Conservation (phyloP, 2,329 filamentous ascomycete genomes). For the Trichophyton simii region DNA sequence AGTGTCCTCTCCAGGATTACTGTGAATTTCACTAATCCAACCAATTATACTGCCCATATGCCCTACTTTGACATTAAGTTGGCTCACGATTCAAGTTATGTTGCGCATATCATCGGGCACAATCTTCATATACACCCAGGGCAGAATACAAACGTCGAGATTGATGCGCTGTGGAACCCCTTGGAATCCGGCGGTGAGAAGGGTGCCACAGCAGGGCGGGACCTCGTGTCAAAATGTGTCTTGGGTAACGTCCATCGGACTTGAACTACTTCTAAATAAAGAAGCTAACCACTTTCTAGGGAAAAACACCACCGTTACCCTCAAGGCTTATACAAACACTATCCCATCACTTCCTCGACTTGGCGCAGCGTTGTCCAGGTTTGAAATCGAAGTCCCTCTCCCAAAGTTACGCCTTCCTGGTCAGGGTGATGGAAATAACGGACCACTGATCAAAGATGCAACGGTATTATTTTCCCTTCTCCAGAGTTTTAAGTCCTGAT, state of each 20-base stretch:
- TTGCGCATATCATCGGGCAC: constrained; percentile 61
- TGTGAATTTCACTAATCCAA: constrained; percentile 83
- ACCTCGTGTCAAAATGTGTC: constrained; percentile 72
- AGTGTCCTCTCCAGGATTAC: constrained; percentile 58
- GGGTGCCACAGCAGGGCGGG: constrained; percentile 51
- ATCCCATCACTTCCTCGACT: constrained; percentile 63
- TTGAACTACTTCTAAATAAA: background rate
- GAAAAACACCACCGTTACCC: constrained; percentile 65
- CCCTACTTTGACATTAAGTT: constrained; percentile 70
- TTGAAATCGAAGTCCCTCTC: constrained; percentile 59
- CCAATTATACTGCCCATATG: constrained; percentile 68
- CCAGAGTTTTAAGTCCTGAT: constrained; percentile 7
- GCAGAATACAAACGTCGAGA: constrained; percentile 55
- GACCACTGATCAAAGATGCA: constrained; percentile 64
- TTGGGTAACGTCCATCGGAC: constrained; percentile 44
- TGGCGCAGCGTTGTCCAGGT: constrained; percentile 57
- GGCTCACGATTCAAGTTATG: constrained; percentile 55
- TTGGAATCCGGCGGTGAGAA: constrained; percentile 46
- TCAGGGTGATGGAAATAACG: constrained; percentile 34
- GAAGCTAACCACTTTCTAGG: constrained; percentile 31
- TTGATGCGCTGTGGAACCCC: constrained; percentile 66
- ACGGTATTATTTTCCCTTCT: constrained; percentile 38
- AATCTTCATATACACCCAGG: constrained; percentile 55
- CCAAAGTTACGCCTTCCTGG: constrained; percentile 50
- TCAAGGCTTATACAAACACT: constrained; percentile 57